These are phyloP conservation scores for Spongospora subterranea DNA, from an alignment of 208 protist species.

Conservation along the genomic window DNA sequence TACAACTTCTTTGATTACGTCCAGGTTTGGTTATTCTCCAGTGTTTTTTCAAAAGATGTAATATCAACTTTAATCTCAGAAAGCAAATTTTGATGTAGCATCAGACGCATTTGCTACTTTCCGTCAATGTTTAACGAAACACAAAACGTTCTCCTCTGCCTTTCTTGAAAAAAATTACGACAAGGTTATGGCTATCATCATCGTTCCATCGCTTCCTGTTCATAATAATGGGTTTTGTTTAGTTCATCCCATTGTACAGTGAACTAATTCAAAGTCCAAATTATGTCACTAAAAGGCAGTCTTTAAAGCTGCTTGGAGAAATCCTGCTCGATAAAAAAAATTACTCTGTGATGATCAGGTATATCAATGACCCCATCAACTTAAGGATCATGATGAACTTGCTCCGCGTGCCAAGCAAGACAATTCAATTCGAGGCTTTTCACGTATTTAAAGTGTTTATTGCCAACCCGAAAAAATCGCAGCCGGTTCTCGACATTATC, in stretches of 20 bases:
- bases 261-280: constrained; percentile 80
- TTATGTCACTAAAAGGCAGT: constrained; percentile 85
- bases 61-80: constrained; percentile 26
- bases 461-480: constrained; percentile 87
- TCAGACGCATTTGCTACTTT: constrained; percentile 86
- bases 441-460: constrained; percentile 93
- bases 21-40: constrained; percentile 66
- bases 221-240: not conserved
- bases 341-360: constrained; percentile 86
- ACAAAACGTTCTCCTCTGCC: constrained; percentile 78
- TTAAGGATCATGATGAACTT: constrained; percentile 89
- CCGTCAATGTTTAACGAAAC: constrained; percentile 81
- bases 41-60: not conserved
- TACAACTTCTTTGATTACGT: constrained; percentile 83
- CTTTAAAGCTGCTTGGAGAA: constrained; percentile 83
- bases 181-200: constrained; percentile 71
- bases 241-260: constrained; percentile 69
- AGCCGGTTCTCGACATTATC: constrained; percentile 82
- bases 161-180: constrained; percentile 82
- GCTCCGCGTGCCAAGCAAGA: constrained; percentile 79
- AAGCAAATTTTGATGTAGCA: constrained; percentile 82
- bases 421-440: constrained; percentile 91
- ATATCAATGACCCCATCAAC: constrained; percentile 81
- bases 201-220: not conserved
- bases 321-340: constrained; percentile 85